Evolutionary conservation across 257 asterid species (phyloP).

Genomic region (Striga asiatica): DNA sequence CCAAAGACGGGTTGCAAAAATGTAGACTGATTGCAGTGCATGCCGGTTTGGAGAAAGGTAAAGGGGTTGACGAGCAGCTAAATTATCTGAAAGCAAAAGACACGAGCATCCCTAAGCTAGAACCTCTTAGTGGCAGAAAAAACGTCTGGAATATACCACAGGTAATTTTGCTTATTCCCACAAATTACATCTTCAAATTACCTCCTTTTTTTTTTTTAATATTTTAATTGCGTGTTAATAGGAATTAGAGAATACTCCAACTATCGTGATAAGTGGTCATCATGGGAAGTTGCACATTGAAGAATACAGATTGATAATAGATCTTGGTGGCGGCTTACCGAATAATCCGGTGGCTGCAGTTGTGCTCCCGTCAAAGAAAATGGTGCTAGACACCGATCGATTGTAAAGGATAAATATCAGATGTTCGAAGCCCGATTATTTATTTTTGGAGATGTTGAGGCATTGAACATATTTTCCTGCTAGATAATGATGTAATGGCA

Average conservation of each 20-base stretch:
- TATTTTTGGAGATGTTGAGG: no score
- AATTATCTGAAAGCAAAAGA: constrained; percentile 58
- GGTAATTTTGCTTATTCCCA: constrained; percentile 41
- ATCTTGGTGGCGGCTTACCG: constrained; percentile 68
- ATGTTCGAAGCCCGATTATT: no score
- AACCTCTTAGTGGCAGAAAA: constrained; percentile 71
- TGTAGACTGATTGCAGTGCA: constrained; percentile 80
- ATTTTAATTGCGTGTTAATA: constrained; percentile 1
- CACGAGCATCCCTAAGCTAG: constrained; percentile 75
- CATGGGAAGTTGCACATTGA: constrained; percentile 64
- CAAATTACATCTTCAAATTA: neutral
- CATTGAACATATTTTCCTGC: no score
- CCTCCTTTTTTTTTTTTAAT: neutral
- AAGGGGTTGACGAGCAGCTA: constrained; percentile 51
- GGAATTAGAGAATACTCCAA: constrained; percentile 51
- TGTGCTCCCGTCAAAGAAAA: constrained; percentile 56
- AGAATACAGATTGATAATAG: constrained; percentile 62
- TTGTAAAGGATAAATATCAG: neutral
- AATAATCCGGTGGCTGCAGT: constrained; percentile 65
- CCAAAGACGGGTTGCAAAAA: constrained; percentile 39
- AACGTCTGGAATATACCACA: constrained; percentile 79
- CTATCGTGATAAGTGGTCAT: constrained; percentile 71
- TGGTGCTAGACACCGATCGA: constrained; percentile 63
- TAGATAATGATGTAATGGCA: no score
- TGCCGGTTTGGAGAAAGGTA: constrained; percentile 73